Evolutionary conservation across 2,329 filamentous ascomycete genomes (phyloP), one percentile per base, ranked within the genome.

Genomic region (Furcasterigmium sp.): DNA sequence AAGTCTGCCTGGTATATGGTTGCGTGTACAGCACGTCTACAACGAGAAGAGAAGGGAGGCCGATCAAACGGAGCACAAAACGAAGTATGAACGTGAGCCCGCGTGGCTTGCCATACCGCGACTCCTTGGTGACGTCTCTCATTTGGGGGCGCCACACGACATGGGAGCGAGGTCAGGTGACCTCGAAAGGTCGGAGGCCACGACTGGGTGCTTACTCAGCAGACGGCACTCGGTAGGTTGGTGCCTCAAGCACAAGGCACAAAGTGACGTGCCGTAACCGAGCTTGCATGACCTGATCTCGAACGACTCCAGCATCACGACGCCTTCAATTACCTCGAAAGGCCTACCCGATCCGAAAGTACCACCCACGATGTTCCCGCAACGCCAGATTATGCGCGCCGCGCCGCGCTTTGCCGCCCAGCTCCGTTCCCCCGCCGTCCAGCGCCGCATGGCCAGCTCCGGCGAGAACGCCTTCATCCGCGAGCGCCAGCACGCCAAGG

Each of bases 391-490:
- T 53, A 59, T 80, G 61, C 82, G 82, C 60, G 66, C 73, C 49
- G 70, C 78, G 52, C 80, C 82, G 72, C 84, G 83, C 67, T 67
- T 79, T 55, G 65, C 72, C 54, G 71, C 77, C 56, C 79, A 78
- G 67, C 64, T 82, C 55, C 79, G 79, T 59, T 67, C 66, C 51
- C 67, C 74, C 51, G 63, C 78, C 56, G 85, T 87, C 75, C 82
- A 86, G 67, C 84, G 84, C 57, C 76, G 88, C 59, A 84, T 82
- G 63, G 83, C 78, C 72, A 73, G 76, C 57, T 65, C 87, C 57
- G 81, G 84, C 65, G 87, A 95, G 73, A 97, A 95, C 72, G 82
- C 83, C 61, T 98, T 97, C 79, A 84, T 94, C 76, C 84, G 85
- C 60, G 93, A 98, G 79, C 83, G 93, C 65, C 76, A 82, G 65